phyloP scores from a whole-genome alignment of 192 early-diverging fungal species.

The Ambispora gerdemannii region DNA sequence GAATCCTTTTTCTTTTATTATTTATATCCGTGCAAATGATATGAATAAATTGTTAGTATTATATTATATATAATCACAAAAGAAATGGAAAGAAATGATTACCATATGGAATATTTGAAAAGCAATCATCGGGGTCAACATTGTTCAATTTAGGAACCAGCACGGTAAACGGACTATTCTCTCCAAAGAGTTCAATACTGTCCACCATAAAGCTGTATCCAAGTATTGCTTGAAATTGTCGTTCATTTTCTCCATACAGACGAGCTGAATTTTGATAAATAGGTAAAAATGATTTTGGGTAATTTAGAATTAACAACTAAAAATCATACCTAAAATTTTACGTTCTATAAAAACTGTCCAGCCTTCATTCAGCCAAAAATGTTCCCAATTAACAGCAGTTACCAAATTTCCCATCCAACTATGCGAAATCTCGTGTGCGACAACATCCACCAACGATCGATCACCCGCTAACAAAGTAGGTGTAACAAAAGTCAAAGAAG shows the following conservation, averaged over 20 bases:
- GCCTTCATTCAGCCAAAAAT: conserved; percentile 95
- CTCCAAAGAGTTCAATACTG: conserved; percentile 65
- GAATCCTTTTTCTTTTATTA: conserved; percentile 70
- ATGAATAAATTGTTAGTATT: too few species aligned
- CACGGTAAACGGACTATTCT: conserved; percentile 62
- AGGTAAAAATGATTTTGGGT: background rate
- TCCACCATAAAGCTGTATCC: conserved; percentile 74
- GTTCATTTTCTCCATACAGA: conserved; percentile 70
- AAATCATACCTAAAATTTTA: conserved; percentile 64
- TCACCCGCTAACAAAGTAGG: conserved; percentile 95
- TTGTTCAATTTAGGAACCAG: conserved; percentile 69
- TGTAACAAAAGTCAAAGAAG: conserved; percentile 96
- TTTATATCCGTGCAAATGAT: conserved; percentile 25
- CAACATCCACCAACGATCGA: conserved; percentile 87
- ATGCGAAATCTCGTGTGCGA: conserved; percentile 93
- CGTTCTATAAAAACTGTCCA: conserved; percentile 93
- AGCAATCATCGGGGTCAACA: conserved; percentile 82
- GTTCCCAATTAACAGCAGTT: conserved; percentile 76
- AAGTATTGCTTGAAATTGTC: conserved; percentile 84
- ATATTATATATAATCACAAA: conserved; percentile 25
- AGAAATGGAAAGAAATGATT: conserved; percentile 10
- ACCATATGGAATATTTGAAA: conserved; percentile 81
- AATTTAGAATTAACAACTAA: background rate
- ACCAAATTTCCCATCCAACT: conserved; percentile 90
- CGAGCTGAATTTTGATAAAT: conserved; percentile 41